These are phyloP conservation scores for Sergeia podlipaevii DNA, from an alignment of 208 protist genomes.

Conservation along the genomic window DNA sequence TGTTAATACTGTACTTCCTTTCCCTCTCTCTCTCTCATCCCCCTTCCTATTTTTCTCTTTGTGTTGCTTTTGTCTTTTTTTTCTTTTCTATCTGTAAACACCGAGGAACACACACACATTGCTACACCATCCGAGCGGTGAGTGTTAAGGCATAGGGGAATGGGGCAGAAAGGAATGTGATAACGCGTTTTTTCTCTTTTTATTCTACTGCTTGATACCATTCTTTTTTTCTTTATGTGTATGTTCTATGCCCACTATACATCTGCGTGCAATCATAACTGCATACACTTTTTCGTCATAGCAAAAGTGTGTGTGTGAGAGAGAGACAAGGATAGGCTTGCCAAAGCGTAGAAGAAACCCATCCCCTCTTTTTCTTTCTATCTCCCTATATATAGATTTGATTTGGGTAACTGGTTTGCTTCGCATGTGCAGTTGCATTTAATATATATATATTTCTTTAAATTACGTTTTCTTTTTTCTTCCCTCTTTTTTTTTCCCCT, in stretches of 20 bases:
- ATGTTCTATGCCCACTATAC: no score
- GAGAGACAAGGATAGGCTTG: no score
- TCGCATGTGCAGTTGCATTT: no score
- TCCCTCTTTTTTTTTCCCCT: not conserved
- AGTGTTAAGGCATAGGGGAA: no score
- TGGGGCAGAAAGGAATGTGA: no score
- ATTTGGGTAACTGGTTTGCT: no score
- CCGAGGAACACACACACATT: not conserved
- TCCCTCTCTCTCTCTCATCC: not conserved
- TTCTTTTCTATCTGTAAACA: not conserved
- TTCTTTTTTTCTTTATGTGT: not conserved
- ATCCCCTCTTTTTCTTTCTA: no score
- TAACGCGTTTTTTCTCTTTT: not conserved
- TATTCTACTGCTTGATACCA: not conserved
- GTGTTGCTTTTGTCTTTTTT: not conserved
- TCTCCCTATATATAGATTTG: no score
- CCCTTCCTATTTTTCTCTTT: not conserved
- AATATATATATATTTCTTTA: no score
- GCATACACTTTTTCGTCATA: no score
- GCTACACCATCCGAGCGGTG: not conserved
- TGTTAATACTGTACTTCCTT: not conserved
- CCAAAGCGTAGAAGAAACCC: no score
- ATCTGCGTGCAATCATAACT: no score
- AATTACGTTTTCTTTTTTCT: conserved; percentile 5
- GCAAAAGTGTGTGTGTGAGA: not conserved